A percentile compares a stretch with the other conserved stretches of the same genome.
Evolutionary conservation across 805 yeast genomes (phyloP).

Genomic region (Clavispora santaluciae): DNA sequence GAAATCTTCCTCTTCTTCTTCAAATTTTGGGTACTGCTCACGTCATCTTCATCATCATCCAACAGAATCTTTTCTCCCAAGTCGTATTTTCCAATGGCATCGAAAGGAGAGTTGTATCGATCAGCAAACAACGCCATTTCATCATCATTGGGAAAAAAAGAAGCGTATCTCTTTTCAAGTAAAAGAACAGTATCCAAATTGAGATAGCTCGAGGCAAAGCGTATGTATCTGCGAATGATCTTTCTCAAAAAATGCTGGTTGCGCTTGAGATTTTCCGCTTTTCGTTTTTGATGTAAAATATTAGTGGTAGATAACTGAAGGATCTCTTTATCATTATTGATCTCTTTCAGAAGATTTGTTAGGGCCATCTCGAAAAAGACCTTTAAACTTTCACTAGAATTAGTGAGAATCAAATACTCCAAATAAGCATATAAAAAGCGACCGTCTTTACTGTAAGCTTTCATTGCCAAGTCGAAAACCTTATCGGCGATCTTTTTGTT

Average conservation of each 20-base stretch:
- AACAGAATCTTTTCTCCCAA: conserved; percentile 19
- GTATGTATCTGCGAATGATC: conserved; percentile 46
- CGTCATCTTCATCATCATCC: conserved; percentile 12
- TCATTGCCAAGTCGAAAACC: conserved; percentile 77
- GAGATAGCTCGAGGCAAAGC: conserved; percentile 66
- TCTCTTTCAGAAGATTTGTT: conserved; percentile 43
- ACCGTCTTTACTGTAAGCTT: conserved; percentile 47
- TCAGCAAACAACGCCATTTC: conserved; percentile 33
- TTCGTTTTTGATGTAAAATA: conserved; percentile 11
- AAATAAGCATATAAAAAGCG: conserved; percentile 65
- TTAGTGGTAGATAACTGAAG: conserved; percentile 12
- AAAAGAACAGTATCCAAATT: conserved; percentile 62
- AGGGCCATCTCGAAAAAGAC: conserved; percentile 77
- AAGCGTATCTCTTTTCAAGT: conserved; percentile 62
- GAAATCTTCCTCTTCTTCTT: background rate
- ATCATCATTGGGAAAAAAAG: conserved; percentile 59
- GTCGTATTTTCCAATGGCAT: conserved; percentile 36
- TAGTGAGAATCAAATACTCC: conserved; percentile 61
- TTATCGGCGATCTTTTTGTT: conserved; percentile 66
- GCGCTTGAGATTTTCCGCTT: conserved; percentile 14
- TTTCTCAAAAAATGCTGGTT: conserved; percentile 25
- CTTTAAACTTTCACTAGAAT: conserved; percentile 71
- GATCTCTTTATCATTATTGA: conserved; percentile 17
- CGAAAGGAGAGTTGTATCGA: conserved; percentile 34
- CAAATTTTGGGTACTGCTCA: conserved; percentile 6